A percentile compares a stretch with the other conserved stretches of the same genome.
phyloP scores from a whole-genome alignment of 331 rosid species.

The Malus hybrid region DNA sequence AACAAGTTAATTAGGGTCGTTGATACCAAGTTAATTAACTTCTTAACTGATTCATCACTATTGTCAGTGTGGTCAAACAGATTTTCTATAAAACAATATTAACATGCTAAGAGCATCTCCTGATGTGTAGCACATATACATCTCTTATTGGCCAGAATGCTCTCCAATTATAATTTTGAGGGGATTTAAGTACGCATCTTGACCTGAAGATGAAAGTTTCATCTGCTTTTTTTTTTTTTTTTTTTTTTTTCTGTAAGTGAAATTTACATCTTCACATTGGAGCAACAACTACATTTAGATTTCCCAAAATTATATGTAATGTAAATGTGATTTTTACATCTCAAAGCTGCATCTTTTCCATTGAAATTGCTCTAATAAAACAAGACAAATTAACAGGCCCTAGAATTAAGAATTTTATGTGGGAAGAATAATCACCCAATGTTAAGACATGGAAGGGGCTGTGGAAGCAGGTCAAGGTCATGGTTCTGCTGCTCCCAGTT shows the following conservation, averaged over 20 bases:
- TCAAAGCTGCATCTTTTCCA: neutral
- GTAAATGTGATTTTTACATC: neutral
- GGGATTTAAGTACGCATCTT: neutral
- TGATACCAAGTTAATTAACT: neutral
- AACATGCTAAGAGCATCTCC: neutral
- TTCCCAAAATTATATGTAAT: neutral
- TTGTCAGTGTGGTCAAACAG: neutral
- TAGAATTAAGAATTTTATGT: neutral
- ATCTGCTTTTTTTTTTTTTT: too few relatives aligned
- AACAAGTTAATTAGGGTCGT: neutral
- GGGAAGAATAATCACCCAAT: slow-evolving; percentile 35
- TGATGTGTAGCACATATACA: neutral
- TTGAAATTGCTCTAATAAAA: neutral
- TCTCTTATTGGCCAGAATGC: neutral
- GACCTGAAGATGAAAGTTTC: neutral
- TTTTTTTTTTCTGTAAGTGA: neutral
- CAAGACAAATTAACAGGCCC: neutral
- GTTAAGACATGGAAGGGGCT: slow-evolving; percentile 45
- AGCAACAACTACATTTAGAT: neutral
- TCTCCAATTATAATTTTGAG: neutral
- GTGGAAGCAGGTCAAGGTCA: slow-evolving; percentile 32
- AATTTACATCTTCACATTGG: neutral
- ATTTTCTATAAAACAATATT: neutral
- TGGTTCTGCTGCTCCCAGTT: slow-evolving; percentile 52
- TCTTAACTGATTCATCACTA: neutral